phyloP scores from a whole-genome alignment of 306 rosid species.

The Cucumis cinereus region DNA sequence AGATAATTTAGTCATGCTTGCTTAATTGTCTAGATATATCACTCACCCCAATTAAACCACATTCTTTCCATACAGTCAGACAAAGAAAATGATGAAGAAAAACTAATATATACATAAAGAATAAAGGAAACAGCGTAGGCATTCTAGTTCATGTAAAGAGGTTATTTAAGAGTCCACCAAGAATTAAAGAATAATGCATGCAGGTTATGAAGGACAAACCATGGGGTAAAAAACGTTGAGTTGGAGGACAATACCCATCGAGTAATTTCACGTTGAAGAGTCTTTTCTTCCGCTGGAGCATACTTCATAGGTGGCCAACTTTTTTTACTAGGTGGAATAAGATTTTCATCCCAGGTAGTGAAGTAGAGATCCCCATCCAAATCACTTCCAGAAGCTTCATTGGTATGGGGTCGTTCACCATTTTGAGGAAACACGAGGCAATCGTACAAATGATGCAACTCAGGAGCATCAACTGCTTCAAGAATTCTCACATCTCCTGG shows the following conservation, averaged over 20 bases:
- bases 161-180: neutral
- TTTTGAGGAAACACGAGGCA: conserved; percentile 86
- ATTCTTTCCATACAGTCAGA: neutral
- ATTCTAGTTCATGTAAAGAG: neutral
- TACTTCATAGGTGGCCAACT: conserved; percentile 75
- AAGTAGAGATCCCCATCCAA: conserved; percentile 91
- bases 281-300: conserved; percentile 27
- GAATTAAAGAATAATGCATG: neutral
- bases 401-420: conserved; percentile 77
- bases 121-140: neutral
- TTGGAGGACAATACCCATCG: conserved; percentile 22
- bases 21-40: neutral
- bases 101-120: neutral
- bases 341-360: conserved; percentile 81
- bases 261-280: conserved; percentile 18
- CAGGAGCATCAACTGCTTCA: conserved; percentile 79
- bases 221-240: neutral
- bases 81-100: neutral
- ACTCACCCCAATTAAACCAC: neutral
- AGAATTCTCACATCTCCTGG: conserved; percentile 82
- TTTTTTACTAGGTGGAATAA: conserved; percentile 73
- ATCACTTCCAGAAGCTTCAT: conserved; percentile 98
- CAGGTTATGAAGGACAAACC: neutral
- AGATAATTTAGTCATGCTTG: neutral
- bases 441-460: conserved; percentile 59